Base-by-base conservation (phyloP, 768 basidiomycete genomes). In the Naematelia encephala region DNA sequence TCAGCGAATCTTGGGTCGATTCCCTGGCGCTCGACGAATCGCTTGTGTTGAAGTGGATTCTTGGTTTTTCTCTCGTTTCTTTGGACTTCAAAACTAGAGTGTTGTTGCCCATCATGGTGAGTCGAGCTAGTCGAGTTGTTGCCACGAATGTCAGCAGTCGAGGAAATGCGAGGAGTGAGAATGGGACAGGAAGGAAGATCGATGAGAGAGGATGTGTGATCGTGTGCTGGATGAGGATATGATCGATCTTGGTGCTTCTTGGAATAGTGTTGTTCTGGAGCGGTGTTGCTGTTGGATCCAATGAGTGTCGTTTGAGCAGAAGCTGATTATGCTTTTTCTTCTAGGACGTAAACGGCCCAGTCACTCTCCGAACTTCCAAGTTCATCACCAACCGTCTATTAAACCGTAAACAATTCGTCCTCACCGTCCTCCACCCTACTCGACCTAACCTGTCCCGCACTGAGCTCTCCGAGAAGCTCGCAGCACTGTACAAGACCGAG, bases 331-430 rank as follows among this genome's bases (percentile, higher is more conserved):
- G n/a, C n/a, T n/a, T n/a, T n/a, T n/a, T n/a, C n/a, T n/a, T n/a
- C n/a, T 49, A 73, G 71, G 73, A 76, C 61, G 71, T 71, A 61
- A 54, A 64, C 64, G 84, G 90, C 78, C 87, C 93, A 60, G 84
- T 99, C 69, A 99, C 96, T 68, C 84, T 99, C 78, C 90, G 96
- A 74, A 96, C 96, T 56, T 89, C 93, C 80, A 97, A 99, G 84
- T 98, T 98, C 83, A 89, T 97, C 80, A 96, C 93, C 77, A 99
- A 99, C 85, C 91, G 92, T 61, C 88, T 99, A 66, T 82, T 99
- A 51, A 86, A 89, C 69, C 89, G 96, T 71, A 89, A 90, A 75
- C 96, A 98, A 83, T 93, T 98, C 76, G 84, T 97, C 69, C 84
- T 97, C 67, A 76, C 76, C 63, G 65, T 74, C 62, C 62, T 74